phyloP scores from a whole-genome alignment of 2,329 filamentous ascomycete species.

The Fusarium staphyleae region DNA sequence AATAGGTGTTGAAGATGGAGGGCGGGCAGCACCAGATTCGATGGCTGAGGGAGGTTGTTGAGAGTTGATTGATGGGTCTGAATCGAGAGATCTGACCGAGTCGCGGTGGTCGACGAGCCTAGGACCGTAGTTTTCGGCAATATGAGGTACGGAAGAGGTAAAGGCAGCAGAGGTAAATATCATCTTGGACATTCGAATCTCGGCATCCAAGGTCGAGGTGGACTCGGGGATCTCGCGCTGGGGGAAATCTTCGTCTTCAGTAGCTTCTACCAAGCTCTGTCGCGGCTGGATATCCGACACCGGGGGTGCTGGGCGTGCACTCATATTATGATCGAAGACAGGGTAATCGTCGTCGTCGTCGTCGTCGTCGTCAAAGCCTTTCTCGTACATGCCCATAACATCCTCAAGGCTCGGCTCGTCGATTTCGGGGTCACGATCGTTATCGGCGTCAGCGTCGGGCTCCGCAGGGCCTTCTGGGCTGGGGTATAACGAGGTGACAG shows the following conservation, averaged over 20 bases:
- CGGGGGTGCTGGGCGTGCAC: constrained; percentile 45
- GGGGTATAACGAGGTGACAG: constrained; percentile 66
- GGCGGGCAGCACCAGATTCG: constrained; percentile 10
- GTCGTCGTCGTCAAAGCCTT: constrained; percentile 61
- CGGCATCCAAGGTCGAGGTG: constrained; percentile 46
- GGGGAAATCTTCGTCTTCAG: constrained; percentile 33
- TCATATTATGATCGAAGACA: constrained; percentile 13
- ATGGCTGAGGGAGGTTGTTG: constrained; percentile 30
- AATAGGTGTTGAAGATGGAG: constrained; percentile 21
- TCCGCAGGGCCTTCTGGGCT: constrained; percentile 30
- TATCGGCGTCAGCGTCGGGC: constrained; percentile 46
- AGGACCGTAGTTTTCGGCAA: constrained; percentile 43
- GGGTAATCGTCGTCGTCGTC: constrained; percentile 48
- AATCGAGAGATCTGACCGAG: constrained; percentile 58
- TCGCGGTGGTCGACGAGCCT: constrained; percentile 53
- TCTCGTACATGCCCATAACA: constrained; percentile 74
- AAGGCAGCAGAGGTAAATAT: constrained; percentile 51
- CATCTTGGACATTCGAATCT: constrained; percentile 51
- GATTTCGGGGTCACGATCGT: constrained; percentile 47
- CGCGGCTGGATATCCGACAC: constrained; percentile 44
- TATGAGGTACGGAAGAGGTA: constrained; percentile 50
- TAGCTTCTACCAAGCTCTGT: constrained; percentile 15
- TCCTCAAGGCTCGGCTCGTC: constrained; percentile 70
- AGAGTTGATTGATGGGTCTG: constrained; percentile 42
- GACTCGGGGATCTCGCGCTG: constrained; percentile 28